Base-by-base conservation (phyloP, 345 rosid genomes). In the Theobroma cacao region DNA sequence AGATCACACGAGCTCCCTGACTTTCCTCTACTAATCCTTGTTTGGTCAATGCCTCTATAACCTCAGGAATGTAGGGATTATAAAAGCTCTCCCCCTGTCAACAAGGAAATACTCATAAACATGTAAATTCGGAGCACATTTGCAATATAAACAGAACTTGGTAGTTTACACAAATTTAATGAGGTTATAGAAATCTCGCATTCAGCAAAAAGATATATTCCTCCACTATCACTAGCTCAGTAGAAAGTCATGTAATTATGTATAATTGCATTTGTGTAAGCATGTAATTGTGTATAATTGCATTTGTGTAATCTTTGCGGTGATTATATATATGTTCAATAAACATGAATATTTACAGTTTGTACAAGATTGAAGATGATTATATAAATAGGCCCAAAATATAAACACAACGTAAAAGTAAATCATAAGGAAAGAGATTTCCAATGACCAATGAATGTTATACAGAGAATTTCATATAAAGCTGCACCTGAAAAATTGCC, bases 51-150 rank as follows among this genome's bases (percentile, higher is more conserved):
- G 75, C 81, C 80, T 87, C 91, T 79, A 96, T 82, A 18, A 91
- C 89, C 45, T 79, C 77, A 5, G 94, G 89, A 80, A 96, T 94
- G 80, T 81, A 82, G 0, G 93, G 97, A 77, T 96, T 96, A 82
- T 96, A 94, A 83, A 96, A 96, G 88, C 99, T 96, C 87, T 96
- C 99, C 18, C 99, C 99, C 98, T 96, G 84, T 70, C 74, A 87
- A 76, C 48, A 77, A 76, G 56, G 66, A 81, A 76, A 12, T 22
- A 20, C 9, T 40, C 47, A 30, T 52, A 62, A 41, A 50, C 26
- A 28, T 9, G 40, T 34, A 31, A 74, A 17, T n/a, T 13, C 7
- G 2, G 26, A 17, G 26, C 58, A 48, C 59, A 70, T 70, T 48
- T 48, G 8, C 40, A 26, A 40, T 6, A 43, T 2, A 59, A 28